phyloP scores from a whole-genome alignment of 2,329 filamentous ascomycete genomes.

The Penicillium sp. region DNA sequence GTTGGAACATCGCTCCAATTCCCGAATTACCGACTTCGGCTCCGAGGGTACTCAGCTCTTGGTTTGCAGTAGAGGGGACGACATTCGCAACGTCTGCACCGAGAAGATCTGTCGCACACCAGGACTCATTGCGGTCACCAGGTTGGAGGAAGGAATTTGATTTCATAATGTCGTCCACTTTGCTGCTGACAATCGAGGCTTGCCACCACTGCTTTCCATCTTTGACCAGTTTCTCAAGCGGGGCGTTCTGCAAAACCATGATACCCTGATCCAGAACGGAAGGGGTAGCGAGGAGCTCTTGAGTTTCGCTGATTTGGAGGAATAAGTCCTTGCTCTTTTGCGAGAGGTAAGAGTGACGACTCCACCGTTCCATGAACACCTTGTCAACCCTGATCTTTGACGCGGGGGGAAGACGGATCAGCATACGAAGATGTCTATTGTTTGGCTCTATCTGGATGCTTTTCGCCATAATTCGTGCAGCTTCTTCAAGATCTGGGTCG shows the following conservation, averaged over 20 bases:
- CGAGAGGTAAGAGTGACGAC: constrained; percentile 29
- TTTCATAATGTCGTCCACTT: constrained; percentile 34
- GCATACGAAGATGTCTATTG: constrained; percentile 26
- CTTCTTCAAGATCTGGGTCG: constrained; percentile 27
- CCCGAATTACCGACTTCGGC: constrained; percentile 4
- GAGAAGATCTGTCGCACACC: constrained; percentile 33
- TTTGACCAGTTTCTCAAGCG: constrained; percentile 29
- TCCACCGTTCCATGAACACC: constrained; percentile 35
- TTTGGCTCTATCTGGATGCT: constrained; percentile 35
- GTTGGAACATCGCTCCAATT: constrained; percentile 11
- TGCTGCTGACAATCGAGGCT: constrained; percentile 36
- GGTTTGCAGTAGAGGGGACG: background rate
- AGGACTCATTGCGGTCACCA: constrained; percentile 34
- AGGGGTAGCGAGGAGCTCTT: constrained; percentile 31
- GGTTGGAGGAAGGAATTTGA: constrained; percentile 34
- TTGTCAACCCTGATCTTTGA: constrained; percentile 29
- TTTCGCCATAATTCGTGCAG: constrained; percentile 31
- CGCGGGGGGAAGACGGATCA: constrained; percentile 22
- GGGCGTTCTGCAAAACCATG: constrained; percentile 28
- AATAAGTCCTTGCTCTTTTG: constrained; percentile 25
- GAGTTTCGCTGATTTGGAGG: constrained; percentile 39
- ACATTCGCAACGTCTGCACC: background rate
- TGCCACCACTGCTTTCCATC: constrained; percentile 40
- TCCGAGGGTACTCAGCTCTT: background rate
- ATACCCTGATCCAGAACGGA: constrained; percentile 21